Evolutionary conservation across 805 yeast genomes (phyloP), one percentile per base, ranked within the genome.

Genomic region (Yarrowia porcina): DNA sequence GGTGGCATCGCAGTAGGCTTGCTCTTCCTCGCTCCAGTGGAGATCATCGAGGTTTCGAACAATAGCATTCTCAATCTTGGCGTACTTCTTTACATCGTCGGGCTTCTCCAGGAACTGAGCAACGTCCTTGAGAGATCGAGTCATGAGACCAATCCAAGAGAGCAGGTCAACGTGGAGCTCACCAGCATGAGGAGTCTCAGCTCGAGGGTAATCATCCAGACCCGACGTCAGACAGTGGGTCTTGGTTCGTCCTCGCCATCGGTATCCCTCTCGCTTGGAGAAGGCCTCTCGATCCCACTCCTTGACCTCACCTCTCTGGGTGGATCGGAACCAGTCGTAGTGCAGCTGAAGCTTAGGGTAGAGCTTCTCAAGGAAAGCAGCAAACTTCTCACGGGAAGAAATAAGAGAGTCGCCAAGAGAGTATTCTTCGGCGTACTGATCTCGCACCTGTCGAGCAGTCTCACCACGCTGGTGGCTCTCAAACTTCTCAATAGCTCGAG

Each of bases 81-180:
- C 67, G 71, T 83, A 94, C 64, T 72, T 71, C n/a, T 71, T 69
- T 8, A 81, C 80, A 69, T 90, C 97, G 2, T 83, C 85, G 2
- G 75, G 69, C 52, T 82, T 76, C 0, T 81, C 88, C 42, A 91
- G 75, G 10, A 85, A 72, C 45, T 76, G 77, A 0, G 97, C 92
- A 65, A 93, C 83, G 61, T 82, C 79, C 67, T 82, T 82, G 85
- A 94, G 86, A 0, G 96, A 83, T 67, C 86, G 81, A 0, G 97
- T 83, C 96, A 93, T 90, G 6, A 89, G 86, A 15, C 97, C 98
- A 64, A 94, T 83, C 99, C 99, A 94, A 5, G 96, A 81, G 52
- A 93, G 75, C 63, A 93, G 78, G 71, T 94, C 99, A 32, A 94
- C 94, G 69, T 94, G 88, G 54, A 94, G 78, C 74, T 94, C 99